Evolutionary conservation across 116 monocot genomes (phyloP), one percentile per base, ranked within the genome.

Genomic region (Cymodocea nodosa): DNA sequence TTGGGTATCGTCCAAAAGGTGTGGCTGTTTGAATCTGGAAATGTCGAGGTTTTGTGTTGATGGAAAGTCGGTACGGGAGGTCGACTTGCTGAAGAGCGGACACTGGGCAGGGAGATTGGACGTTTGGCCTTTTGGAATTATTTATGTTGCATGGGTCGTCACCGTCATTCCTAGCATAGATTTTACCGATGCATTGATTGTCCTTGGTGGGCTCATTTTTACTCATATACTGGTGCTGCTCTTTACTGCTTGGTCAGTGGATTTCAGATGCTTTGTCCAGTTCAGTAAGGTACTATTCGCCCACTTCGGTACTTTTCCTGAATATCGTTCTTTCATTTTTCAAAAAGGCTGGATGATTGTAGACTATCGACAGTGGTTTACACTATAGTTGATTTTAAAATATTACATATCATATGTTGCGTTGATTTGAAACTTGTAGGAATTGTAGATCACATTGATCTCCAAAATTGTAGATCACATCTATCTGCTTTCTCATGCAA

Each of bases 211-310:
- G 12, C 55, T 92, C 61, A 62, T 79, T 2, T 79, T 75, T 64
- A 13, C 59, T 16, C 97, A 98, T 61, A 77, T 88, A 44, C 84
- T 98, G 30, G 82, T 82, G 24, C 66, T 91, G 19, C 92, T 98
- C 20, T 98, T 98, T 58, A 91, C 91, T 13, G 84, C 88, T 36
- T 98, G 97, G 97, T 98, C 92, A 11, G 82, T 98, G 20, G 84
- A 91, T 71, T 98, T 98, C 80, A 67, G 76, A 63, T 81, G 84
- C 62, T 77, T 91, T 56, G 92, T 98, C 15, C 88, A 85, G 77
- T 92, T 82, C 77, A 68, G 64, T 12, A 98, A 84, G 97, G 97
- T 89, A 69, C 8, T 12, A 14, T n/a, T 13, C 19, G 20, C 23
- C 12, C 22, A 23, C 56, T 56, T 56, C 9, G 44, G 1, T 44